These are phyloP conservation scores for Dryas drummondii DNA, from an alignment of 306 rosid genomes.

Conservation along the genomic window DNA sequence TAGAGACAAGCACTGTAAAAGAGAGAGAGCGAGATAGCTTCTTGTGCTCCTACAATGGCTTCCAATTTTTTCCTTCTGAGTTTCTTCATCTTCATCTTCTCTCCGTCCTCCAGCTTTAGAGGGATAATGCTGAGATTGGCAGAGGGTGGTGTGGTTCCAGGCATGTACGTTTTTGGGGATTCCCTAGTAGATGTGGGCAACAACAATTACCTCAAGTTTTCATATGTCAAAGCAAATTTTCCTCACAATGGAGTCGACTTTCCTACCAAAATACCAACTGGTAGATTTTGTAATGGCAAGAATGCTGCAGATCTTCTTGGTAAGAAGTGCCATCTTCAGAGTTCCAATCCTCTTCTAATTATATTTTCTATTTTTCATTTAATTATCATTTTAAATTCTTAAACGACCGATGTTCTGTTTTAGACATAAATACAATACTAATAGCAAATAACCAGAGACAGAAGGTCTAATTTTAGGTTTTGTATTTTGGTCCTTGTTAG, in stretches of 20 bases:
- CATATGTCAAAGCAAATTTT: slow-evolving; percentile 46
- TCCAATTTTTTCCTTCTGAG: neutral
- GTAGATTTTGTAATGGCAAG: slow-evolving; percentile 74
- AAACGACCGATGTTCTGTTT: too few species aligned
- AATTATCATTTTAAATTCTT: too few species aligned
- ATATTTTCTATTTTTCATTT: too few species aligned
- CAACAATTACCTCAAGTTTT: slow-evolving; percentile 35
- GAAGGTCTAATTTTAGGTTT: too few species aligned
- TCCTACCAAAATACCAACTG: slow-evolving; percentile 53
- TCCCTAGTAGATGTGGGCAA: slow-evolving; percentile 49
- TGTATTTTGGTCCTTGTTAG: too few species aligned
- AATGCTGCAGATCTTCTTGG: slow-evolving; percentile 76
- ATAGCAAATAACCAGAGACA: too few species aligned
- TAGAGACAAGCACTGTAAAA: too few species aligned
- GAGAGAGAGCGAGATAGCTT: neutral
- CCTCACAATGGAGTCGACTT: slow-evolving; percentile 69
- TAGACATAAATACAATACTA: too few species aligned
- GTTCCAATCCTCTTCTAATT: too few species aligned
- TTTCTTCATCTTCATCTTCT: neutral
- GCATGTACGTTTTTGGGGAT: slow-evolving; percentile 44
- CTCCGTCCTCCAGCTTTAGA: neutral
- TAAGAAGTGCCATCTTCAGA: slow-evolving; percentile 10
- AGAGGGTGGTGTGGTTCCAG: slow-evolving; percentile 29
- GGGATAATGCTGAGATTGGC: neutral
- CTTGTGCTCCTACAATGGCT: neutral